phyloP scores from a whole-genome alignment of 345 rosid genomes.

The Barbarea vulgaris region DNA sequence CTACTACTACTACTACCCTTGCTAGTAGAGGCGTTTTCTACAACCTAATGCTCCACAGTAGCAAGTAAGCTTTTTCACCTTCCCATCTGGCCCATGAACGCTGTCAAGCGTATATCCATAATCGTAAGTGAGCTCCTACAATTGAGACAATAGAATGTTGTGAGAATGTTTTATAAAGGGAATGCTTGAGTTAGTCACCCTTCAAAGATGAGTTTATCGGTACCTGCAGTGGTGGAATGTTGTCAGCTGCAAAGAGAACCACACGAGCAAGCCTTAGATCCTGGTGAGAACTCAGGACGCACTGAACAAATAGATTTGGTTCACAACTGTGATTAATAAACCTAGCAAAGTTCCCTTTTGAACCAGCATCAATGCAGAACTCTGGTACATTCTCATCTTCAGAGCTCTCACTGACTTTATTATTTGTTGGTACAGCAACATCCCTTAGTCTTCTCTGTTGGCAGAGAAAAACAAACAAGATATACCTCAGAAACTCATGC shows the following conservation, averaged over 20 bases:
- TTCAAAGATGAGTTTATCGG: background rate
- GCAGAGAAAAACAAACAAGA: constrained; percentile 27
- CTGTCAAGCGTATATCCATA: constrained; percentile 86
- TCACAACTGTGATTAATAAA: constrained; percentile 93
- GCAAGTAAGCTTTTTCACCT: constrained; percentile 66
- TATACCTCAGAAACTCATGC: background rate
- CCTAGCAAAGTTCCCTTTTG: constrained; percentile 79
- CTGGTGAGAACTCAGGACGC: constrained; percentile 79
- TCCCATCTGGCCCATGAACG: constrained; percentile 72
- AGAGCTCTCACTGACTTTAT: constrained; percentile 32
- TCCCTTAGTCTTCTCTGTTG: constrained; percentile 66
- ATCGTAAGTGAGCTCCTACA: constrained; percentile 87
- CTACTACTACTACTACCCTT: background rate
- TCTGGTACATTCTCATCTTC: constrained; percentile 73
- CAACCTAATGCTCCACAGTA: constrained; percentile 79
- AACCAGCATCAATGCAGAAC: constrained; percentile 89
- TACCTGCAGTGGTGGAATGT: constrained; percentile 94
- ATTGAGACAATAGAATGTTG: constrained; percentile 7
- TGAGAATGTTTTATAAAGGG: background rate
- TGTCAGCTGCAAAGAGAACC: constrained; percentile 91
- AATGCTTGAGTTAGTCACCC: background rate
- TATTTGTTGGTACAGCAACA: constrained; percentile 44
- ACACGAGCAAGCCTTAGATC: constrained; percentile 83
- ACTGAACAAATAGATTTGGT: constrained; percentile 92
- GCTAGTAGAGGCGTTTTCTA: constrained; percentile 70